Evolutionary conservation across 495 filamentous ascomycete species (phyloP).

Genomic region (Penicillium crystallinum): DNA sequence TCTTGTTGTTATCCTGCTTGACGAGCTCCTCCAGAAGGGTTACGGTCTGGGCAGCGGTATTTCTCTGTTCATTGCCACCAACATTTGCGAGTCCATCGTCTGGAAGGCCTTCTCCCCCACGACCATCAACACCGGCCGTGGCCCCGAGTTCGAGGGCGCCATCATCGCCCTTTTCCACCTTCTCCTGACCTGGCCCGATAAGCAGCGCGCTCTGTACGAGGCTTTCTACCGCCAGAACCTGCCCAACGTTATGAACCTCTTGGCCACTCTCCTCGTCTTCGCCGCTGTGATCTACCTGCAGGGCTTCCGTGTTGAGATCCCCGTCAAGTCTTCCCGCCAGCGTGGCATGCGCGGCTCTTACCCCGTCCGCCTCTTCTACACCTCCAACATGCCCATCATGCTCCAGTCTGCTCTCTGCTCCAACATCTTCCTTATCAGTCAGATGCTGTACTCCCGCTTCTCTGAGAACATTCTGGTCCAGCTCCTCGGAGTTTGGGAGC

Average conservation of each 20-base stretch:
- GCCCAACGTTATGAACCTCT: conserved; percentile 98
- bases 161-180: conserved; percentile 98
- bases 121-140: conserved; percentile 98
- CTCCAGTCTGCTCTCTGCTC: conserved; percentile 95
- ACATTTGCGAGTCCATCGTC: conserved; percentile 99
- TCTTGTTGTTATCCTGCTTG: conserved; percentile 97
- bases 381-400: conserved; percentile 93
- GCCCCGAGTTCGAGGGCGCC: conserved; percentile 98
- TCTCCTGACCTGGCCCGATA: conserved; percentile 96
- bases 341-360: conserved; percentile 89
- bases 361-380: conserved; percentile 64
- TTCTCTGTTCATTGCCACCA: conserved; percentile 99
- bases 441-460: conserved; percentile 99
- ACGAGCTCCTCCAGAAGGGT: conserved; percentile 98
- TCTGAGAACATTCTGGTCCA: conserved; percentile 96
- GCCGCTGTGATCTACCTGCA: conserved; percentile 99
- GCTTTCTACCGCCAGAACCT: conserved; percentile 99
- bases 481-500: conserved; percentile 97
- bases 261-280: conserved; percentile 91
- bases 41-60: conserved; percentile 98
- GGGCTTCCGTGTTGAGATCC: conserved; percentile 99
- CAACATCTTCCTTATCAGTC: conserved; percentile 97
- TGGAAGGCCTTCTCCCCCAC: conserved; percentile 99
- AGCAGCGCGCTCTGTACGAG: conserved; percentile 93
- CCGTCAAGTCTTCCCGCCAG: conserved; percentile 98